phyloP scores from a whole-genome alignment of 2,329 filamentous ascomycete species.

The Ceratocystis lukuohia region DNA sequence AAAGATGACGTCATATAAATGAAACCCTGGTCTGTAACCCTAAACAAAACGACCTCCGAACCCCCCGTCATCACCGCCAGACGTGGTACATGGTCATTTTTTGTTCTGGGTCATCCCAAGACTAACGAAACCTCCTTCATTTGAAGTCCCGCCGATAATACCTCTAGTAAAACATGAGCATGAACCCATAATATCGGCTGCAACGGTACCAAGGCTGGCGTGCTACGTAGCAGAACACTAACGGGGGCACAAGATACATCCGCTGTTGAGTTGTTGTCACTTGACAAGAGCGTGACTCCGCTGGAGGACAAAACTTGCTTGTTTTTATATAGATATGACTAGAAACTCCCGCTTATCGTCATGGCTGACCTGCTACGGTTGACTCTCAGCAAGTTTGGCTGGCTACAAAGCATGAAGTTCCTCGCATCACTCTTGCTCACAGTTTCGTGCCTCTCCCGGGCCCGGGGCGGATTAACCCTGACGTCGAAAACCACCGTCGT shows the following conservation, averaged over 20 bases:
- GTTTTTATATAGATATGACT: background rate
- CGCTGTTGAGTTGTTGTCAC: background rate
- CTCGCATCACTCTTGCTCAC: background rate
- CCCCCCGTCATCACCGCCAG: background rate
- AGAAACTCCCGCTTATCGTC: background rate
- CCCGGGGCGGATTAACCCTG: background rate
- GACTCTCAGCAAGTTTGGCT: background rate
- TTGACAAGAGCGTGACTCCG: background rate
- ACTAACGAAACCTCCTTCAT: background rate
- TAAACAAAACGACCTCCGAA: background rate
- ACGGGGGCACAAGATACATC: background rate
- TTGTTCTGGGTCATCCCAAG: background rate
- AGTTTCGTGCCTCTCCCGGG: background rate
- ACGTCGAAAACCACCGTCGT: conserved; percentile 22
- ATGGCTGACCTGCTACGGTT: background rate
- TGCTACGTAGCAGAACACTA: background rate
- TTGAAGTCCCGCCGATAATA: background rate
- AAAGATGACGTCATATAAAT: background rate
- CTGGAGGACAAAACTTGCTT: background rate
- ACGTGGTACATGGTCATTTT: background rate
- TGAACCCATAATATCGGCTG: background rate
- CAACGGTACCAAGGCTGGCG: background rate
- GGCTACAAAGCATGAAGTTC: background rate
- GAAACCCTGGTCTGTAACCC: background rate
- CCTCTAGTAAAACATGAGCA: background rate